Base-by-base conservation (phyloP, 129 eudicot species). In the Artemisia argyi region DNA sequence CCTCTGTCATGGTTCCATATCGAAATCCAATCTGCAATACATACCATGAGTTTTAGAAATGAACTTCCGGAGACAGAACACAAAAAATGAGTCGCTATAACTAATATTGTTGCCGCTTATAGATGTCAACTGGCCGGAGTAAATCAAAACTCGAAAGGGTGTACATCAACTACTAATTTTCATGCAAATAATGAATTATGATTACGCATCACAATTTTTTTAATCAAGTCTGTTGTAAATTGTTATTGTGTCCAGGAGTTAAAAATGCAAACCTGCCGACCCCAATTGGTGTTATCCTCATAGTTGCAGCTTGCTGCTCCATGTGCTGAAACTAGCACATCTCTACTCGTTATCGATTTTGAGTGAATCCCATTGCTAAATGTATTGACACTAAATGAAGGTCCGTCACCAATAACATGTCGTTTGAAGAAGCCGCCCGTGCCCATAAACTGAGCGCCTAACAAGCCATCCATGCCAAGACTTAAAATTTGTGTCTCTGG, bases 381-480 rank as follows among this genome's bases (percentile, higher is more conserved):
- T 0, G 66, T 74, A 14, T 64, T 15, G n/a, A 65, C 39, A 54
- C 22, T 26, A 1, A 58, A 58, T 1, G 79, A 69, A 19, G 83
- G 82, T 42, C 78, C 69, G 2, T 87, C 83, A 24, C 79, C 84
- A 72, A 86, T 81, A 5, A 66, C 82, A 0, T 77, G 64, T 1
- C 94, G 83, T 14, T 39, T 73, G 53, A 92, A 80, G 49, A 92
- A 89, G 65, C 86, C 83, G 1, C 96, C 88, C 0, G 89, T 79
- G 3, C 97, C 97, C 46, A 89, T 78, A 53, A 82, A 83, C 53
- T 3, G 26, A 2, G 82, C 79, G 60, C 96, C 96, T 6, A 13
- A 6, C 20, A 89, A 77, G 24, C 96, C 97, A 81, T 89, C 89
- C 84, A 89, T 71, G 24, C 93, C 97, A 1, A 64, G 16, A 9